Conservation (phyloP, 495 filamentous ascomycete species). For the Rhypophila decipiens region DNA sequence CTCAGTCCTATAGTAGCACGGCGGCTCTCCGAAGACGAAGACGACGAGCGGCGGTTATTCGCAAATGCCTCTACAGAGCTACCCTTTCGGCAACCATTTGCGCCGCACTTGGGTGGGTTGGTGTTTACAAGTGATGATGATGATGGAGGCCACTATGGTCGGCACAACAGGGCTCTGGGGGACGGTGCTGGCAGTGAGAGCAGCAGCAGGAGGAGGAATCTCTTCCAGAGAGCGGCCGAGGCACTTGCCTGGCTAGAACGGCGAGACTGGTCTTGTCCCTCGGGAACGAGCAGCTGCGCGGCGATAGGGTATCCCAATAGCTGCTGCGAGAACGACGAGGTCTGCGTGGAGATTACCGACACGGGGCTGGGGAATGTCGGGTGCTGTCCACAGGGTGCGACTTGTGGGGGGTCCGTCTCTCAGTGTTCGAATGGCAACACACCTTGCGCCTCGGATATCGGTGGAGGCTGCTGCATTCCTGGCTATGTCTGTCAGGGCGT, state of each 20-base stretch:
- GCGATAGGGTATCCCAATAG: slow-evolving; percentile 64
- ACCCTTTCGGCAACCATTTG: slow-evolving; percentile 31
- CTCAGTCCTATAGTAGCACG: slow-evolving; percentile 11
- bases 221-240: slow-evolving; percentile 25
- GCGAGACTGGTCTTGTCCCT: slow-evolving; percentile 67
- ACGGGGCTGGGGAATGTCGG: slow-evolving; percentile 72
- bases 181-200: neutral
- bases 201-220: neutral
- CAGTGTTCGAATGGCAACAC: slow-evolving; percentile 59
- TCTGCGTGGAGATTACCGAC: slow-evolving; percentile 66
- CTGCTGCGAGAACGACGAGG: slow-evolving; percentile 65
- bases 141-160: neutral
- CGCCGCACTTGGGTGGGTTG: slow-evolving; percentile 14
- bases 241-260: slow-evolving; percentile 33
- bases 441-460: slow-evolving; percentile 59
- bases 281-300: slow-evolving; percentile 59
- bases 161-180: neutral
- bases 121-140: neutral
- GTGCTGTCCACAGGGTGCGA: slow-evolving; percentile 71
- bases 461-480: slow-evolving; percentile 83
- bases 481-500: slow-evolving; percentile 71
- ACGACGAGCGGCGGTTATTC: slow-evolving; percentile 15
- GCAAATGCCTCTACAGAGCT: slow-evolving; percentile 24
- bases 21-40: slow-evolving; percentile 5
- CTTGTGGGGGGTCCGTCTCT: slow-evolving; percentile 59